Base-by-base conservation (phyloP, 2,329 filamentous ascomycete species). In the Claviceps purpurea region DNA sequence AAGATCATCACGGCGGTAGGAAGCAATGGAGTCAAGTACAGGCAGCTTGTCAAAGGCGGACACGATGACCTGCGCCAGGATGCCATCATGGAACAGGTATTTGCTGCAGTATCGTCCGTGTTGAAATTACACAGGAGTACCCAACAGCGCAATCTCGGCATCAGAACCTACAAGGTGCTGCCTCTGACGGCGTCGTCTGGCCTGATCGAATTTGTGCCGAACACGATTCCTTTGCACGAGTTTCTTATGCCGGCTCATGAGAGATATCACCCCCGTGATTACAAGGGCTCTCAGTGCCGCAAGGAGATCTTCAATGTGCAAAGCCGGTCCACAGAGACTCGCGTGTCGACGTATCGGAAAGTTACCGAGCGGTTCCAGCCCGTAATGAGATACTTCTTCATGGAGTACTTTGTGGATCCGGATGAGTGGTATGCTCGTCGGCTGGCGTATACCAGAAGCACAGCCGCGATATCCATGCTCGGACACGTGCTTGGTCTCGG, bases 61-160 rank as follows among this genome's bases (percentile, higher is more conserved):
- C 91, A 91, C 62, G 93, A 98, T 65, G 91, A 98, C 64, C 77
- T 99, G 13, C 86, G 94, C 8, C 93, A 98, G 70, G 93, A 99
- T 62, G 89, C 91, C 45, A 98, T 82, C 73, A 99, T 99, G 94
- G 94, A 98, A 68, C 93, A 99, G 68, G 93, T 98, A 1, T 99
- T 98, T 65, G 88, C 90, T 54, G 89, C 95, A 68, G 93, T 96
- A 22, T 97, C 89, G 53, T 87, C 87, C 50, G 79, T 98, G 22
- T 74, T 99, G 26, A 87, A 87, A 64, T 84, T 87, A 48, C 89
- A 97, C 65, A 84, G 88, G 52, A 79, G 84, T 13, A 96, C 93
- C 2, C 85, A 89, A 41, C 89, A 95, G 63, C 84, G 93, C 5
- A 87, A 87, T 57, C 75, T 99, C 11, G 87, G 85, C 8, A 94